Conservation (phyloP, 441 rosid species). For the Metrosideros polymorpha region DNA sequence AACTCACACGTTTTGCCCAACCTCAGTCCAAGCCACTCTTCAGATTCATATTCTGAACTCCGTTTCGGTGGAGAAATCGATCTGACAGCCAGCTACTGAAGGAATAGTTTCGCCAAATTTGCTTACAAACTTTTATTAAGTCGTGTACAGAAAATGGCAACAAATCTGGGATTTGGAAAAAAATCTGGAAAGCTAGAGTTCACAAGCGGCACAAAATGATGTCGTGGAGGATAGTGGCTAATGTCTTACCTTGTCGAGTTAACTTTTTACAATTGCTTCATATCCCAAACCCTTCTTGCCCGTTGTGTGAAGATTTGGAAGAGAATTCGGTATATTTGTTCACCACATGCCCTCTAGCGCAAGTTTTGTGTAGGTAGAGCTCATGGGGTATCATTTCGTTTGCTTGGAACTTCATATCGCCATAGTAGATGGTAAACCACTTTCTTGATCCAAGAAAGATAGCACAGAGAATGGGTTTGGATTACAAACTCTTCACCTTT, state of each 20-base stretch:
- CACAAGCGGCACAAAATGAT: neutral
- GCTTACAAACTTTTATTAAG: neutral
- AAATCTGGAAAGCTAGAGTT: neutral
- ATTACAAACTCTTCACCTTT: neutral
- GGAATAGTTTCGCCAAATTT: neutral
- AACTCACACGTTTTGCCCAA: neutral
- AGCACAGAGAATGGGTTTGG: neutral
- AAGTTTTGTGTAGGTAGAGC: neutral
- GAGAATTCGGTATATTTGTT: neutral
- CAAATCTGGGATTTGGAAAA: neutral
- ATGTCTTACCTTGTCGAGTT: neutral
- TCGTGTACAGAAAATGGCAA: neutral
- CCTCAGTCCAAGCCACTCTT: neutral
- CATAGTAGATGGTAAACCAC: neutral
- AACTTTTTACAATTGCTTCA: neutral
- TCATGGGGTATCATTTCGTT: neutral
- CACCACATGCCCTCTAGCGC: neutral
- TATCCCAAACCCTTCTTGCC: neutral
- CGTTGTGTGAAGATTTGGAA: neutral
- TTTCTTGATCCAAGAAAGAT: neutral
- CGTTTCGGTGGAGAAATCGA: neutral
- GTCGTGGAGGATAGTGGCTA: neutral
- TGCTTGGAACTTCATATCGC: neutral
- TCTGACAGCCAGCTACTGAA: neutral
- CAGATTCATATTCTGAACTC: neutral